A percentile compares a stretch with the other conserved stretches of the same genome.
These are phyloP conservation scores for Pleodorina starrii DNA, from an alignment of 139 green algal species.

Conservation along the genomic window DNA sequence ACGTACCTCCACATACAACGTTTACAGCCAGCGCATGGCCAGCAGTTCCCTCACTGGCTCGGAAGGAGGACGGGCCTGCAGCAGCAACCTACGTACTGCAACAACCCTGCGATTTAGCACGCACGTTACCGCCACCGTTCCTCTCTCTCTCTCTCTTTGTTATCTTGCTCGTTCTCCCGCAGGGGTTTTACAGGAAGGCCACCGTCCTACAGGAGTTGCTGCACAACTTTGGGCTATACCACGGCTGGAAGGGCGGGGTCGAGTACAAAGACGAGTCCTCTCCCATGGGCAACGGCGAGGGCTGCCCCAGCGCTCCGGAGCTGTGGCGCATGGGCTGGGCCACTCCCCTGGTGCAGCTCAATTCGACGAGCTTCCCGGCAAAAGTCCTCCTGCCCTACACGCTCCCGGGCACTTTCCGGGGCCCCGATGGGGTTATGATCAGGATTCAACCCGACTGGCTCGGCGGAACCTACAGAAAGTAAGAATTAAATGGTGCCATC, in stretches of 20 bases:
- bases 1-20: too few relatives aligned
- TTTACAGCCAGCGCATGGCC: too few relatives aligned
- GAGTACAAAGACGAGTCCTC: conserved; percentile 5
- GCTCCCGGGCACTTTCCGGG: not conserved
- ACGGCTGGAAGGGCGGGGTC: conserved; percentile 4
- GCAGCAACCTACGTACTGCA: too few relatives aligned
- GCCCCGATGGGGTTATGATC: not conserved
- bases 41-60: too few relatives aligned
- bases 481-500: too few relatives aligned
- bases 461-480: conserved; percentile 6
- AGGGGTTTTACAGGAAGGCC: too few relatives aligned
- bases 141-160: too few relatives aligned
- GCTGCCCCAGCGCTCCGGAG: conserved; percentile 25
- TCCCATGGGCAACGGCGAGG: conserved; percentile 1
- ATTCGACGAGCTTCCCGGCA: not conserved
- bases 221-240: conserved; percentile 8
- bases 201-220: too few relatives aligned
- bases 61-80: too few relatives aligned
- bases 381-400: not conserved
- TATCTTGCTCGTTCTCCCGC: too few relatives aligned
- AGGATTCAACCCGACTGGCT: conserved; percentile 28
- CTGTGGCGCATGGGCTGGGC: conserved; percentile 30
- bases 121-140: too few relatives aligned
- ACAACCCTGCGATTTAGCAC: too few relatives aligned
- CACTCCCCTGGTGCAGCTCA: not conserved